A percentile compares a stretch with the other conserved stretches of the same genome.
These are phyloP conservation scores for Plantago elongata DNA, from an alignment of 257 asterid genomes.

Conservation along the genomic window DNA sequence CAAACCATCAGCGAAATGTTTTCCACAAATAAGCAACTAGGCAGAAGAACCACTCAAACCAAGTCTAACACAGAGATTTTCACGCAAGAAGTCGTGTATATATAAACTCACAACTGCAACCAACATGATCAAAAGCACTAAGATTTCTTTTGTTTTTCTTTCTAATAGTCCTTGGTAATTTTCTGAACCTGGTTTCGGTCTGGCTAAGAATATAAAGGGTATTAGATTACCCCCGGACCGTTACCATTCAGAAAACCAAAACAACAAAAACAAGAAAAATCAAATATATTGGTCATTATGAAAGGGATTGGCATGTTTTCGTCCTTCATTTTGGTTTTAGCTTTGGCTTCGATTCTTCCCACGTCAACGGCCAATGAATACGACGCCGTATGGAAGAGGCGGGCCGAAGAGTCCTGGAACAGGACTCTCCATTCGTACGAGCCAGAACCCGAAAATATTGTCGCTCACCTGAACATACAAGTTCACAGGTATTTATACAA, in stretches of 20 bases:
- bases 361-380: constrained; percentile 2
- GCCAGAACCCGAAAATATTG: constrained; percentile 29
- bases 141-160: neutral
- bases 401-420: constrained; percentile 35
- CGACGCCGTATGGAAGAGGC: constrained; percentile 36
- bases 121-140: neutral
- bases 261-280: no score
- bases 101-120: neutral
- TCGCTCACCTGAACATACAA: constrained; percentile 22
- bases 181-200: constrained; percentile 6
- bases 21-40: neutral
- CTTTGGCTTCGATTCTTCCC: constrained; percentile 12
- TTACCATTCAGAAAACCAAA: neutral
- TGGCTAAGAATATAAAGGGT: constrained; percentile 5
- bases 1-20: neutral
- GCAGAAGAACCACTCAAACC: neutral
- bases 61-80: neutral
- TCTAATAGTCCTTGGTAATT: neutral
- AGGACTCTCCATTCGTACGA: constrained; percentile 27
- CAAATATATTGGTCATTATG: neutral
- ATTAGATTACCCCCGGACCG: constrained; percentile 7
- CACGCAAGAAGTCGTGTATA: neutral
- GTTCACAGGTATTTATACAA: constrained; percentile 20
- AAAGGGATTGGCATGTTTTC: neutral
- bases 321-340: neutral